These are phyloP conservation scores for Pochonia chlamydosporia DNA, from an alignment of 2,329 filamentous ascomycete species.

Conservation along the genomic window DNA sequence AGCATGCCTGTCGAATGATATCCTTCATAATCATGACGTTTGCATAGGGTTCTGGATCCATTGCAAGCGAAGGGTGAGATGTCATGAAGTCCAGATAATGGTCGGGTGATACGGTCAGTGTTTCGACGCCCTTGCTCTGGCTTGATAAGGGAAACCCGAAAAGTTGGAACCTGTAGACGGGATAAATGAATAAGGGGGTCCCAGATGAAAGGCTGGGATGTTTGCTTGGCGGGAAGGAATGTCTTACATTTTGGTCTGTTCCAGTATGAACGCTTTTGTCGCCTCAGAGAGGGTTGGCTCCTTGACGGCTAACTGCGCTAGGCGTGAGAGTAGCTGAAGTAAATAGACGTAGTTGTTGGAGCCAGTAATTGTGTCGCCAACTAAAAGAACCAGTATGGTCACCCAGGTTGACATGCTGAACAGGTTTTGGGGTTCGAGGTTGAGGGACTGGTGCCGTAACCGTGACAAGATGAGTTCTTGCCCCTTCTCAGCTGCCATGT, in stretches of 20 bases:
- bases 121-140: conserved; percentile 19
- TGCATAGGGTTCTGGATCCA: conserved; percentile 13
- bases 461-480: conserved; percentile 29
- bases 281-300: conserved; percentile 12
- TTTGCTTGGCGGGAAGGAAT: no score
- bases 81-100: conserved; percentile 23
- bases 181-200: not conserved
- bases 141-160: conserved; percentile 22
- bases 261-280: conserved; percentile 20
- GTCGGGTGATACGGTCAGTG: conserved; percentile 14
- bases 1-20: conserved; percentile 19
- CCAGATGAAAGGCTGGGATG: not conserved
- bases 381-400: conserved; percentile 30
- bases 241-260: conserved; percentile 26
- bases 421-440: conserved; percentile 19
- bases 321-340: conserved; percentile 27
- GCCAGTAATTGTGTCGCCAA: conserved; percentile 35
- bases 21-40: conserved; percentile 16
- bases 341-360: conserved; percentile 30
- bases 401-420: conserved; percentile 31
- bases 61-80: not conserved
- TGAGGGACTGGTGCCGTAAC: conserved; percentile 25
- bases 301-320: conserved; percentile 17
- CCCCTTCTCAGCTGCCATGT: conserved; percentile 24
- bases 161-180: conserved; percentile 20